phyloP scores from a whole-genome alignment of 1,284 basidiomycete species.

The Binderoboletus segoi region DNA sequence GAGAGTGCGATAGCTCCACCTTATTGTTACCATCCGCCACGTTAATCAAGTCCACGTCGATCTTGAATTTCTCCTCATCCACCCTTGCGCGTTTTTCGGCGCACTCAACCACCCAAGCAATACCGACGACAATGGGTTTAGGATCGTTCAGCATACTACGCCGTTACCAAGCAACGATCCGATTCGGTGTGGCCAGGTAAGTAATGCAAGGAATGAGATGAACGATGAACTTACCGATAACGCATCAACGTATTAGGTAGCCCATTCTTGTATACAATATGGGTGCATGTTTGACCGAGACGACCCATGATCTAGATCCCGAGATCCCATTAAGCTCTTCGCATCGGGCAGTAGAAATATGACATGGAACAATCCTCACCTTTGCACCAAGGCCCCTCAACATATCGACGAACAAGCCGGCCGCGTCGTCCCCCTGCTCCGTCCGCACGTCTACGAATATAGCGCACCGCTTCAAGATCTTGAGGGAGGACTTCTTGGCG shows the following conservation, averaged over 20 bases:
- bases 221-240: conserved; percentile 54
- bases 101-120: conserved; percentile 91
- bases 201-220: background rate
- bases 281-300: conserved; percentile 81
- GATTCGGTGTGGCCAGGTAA: background rate
- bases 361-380: conserved; percentile 47
- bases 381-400: conserved; percentile 79
- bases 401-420: conserved; percentile 85
- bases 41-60: conserved; percentile 71
- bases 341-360: background rate
- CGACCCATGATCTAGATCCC: conserved; percentile 54
- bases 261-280: conserved; percentile 91
- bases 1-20: conserved; percentile 45
- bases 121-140: conserved; percentile 79
- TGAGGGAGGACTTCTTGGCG: conserved; percentile 33
- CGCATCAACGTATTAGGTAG: conserved; percentile 74
- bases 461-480: conserved; percentile 72
- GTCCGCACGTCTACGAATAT: conserved; percentile 91
- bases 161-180: background rate
- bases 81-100: conserved; percentile 69
- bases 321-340: conserved; percentile 3
- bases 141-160: conserved; percentile 62
- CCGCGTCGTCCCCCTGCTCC: conserved; percentile 84
- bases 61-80: conserved; percentile 66
- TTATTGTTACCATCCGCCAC: conserved; percentile 68